Base-by-base conservation (phyloP, 2,329 filamentous ascomycete species). In the Verticillium tricorpus region DNA sequence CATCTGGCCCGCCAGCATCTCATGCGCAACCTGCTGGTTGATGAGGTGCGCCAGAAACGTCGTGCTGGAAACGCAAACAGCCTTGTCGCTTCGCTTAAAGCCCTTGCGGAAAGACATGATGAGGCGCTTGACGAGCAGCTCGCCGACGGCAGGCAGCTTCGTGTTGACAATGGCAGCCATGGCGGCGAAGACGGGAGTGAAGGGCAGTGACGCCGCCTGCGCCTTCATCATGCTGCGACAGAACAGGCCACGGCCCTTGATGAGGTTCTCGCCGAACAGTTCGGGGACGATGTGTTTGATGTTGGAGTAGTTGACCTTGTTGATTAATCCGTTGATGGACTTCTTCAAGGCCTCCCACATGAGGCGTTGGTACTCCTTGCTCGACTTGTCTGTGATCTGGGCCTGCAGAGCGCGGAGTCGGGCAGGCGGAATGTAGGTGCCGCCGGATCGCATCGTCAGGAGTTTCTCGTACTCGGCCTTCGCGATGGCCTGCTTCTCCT, bases 261-360 rank as follows among this genome's bases (percentile, higher is more conserved):
- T 83, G 69, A 99, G 78, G 73, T 99, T 99, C 81, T 99, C 95
- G 58, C 88, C 87, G 76, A 99, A 99, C 56, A 99, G 82, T 78
- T 99, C 95, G 1, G 94, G 94, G 28, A 98, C 93, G 65, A 99
- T 97, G 72, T 91, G 86, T 77, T 99, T 98, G 83, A 99, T 98
- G 76, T 99, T 99, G 37, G 91, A 92, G 61, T 94, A 91, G 77
- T 98, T 98, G 81, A 97, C 91, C 81, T 99, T 99, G 84, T 99
- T 99, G 83, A 99, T 97, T 67, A 99, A 80, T 69, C 95, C 95
- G 73, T 99, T 98, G 78, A 99, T 97, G 57, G 91, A 95, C 82
- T 99, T 99, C 81, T 99, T 99, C 71, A 99, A 80, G 14, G 94
- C 94, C 77, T 99, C 95, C 95, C 95, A 99, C 9, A 93, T 93